Evolutionary conservation across 2,329 filamentous ascomycete species (phyloP).

Genomic region (Tolypocladium tropicale): DNA sequence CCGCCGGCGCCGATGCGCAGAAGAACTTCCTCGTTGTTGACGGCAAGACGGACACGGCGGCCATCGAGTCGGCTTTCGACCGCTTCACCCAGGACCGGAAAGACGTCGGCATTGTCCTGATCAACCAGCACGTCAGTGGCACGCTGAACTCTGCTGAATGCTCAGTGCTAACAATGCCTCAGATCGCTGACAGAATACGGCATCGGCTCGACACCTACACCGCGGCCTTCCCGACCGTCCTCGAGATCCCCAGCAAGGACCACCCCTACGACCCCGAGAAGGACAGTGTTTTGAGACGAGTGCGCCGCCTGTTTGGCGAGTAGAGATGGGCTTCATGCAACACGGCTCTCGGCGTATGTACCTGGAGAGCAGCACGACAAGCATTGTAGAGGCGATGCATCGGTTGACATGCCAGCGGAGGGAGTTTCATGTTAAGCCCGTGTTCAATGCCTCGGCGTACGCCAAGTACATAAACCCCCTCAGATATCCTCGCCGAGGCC

Average conservation of each 20-base stretch:
- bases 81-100: slow-evolving; percentile 82
- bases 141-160: neutral
- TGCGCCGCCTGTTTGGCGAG: slow-evolving; percentile 58
- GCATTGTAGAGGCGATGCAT: neutral
- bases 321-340: slow-evolving; percentile 24
- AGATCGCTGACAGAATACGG: slow-evolving; percentile 93
- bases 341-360: neutral
- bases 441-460: neutral
- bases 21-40: slow-evolving; percentile 99
- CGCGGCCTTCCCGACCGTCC: slow-evolving; percentile 86
- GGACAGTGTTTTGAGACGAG: slow-evolving; percentile 89
- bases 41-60: slow-evolving; percentile 75
- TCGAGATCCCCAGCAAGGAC: slow-evolving; percentile 98
- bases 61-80: slow-evolving; percentile 86
- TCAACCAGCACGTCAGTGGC: slow-evolving; percentile 83
- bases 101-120: slow-evolving; percentile 91
- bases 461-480: neutral
- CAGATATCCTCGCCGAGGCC: neutral
- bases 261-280: slow-evolving; percentile 99
- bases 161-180: slow-evolving; percentile 11
- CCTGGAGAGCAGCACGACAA: neutral
- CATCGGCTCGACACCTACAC: slow-evolving; percentile 85
- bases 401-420: neutral
- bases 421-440: neutral
- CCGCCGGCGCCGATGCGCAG: slow-evolving; percentile 74